Evolutionary conservation across 257 asterid genomes (phyloP).

Genomic region (Solanum chiquidenum): DNA sequence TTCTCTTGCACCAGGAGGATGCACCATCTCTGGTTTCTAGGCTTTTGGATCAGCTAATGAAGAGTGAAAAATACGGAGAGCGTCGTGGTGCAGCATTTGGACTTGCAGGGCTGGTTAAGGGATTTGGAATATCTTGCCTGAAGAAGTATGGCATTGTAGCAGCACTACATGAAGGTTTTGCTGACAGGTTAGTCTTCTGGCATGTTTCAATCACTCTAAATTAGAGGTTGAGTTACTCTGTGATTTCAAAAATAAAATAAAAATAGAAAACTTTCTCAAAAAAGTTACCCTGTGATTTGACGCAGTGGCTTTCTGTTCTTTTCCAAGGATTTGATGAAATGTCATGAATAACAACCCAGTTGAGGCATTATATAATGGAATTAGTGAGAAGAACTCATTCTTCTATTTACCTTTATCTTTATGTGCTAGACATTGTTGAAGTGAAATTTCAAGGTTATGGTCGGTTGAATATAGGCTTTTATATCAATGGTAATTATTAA

Average conservation of each 20-base stretch:
- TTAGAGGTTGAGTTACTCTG: background rate
- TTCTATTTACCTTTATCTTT: background rate
- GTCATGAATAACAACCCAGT: background rate
- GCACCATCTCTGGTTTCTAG: conserved; percentile 74
- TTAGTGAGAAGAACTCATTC: background rate
- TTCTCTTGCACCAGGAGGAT: conserved; percentile 54
- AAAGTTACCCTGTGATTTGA: background rate
- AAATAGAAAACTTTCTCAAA: background rate
- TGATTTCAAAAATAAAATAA: background rate
- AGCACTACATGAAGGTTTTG: conserved; percentile 62
- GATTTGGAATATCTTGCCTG: conserved; percentile 72
- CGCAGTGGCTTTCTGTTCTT: background rate
- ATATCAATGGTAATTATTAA: background rate
- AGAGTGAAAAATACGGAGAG: conserved; percentile 95
- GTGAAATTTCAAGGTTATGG: background rate
- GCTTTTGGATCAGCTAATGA: conserved; percentile 78
- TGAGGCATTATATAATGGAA: background rate
- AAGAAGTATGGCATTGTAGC: conserved; percentile 68
- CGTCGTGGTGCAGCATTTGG: conserved; percentile 99
- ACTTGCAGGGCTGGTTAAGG: conserved; percentile 90
- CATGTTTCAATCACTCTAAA: background rate
- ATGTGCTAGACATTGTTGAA: background rate
- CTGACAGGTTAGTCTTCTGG: conserved; percentile 54
- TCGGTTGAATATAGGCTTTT: background rate
- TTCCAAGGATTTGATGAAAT: background rate